Conservation (phyloP, 257 asterid genomes). For the Rubia yunnanensis region DNA sequence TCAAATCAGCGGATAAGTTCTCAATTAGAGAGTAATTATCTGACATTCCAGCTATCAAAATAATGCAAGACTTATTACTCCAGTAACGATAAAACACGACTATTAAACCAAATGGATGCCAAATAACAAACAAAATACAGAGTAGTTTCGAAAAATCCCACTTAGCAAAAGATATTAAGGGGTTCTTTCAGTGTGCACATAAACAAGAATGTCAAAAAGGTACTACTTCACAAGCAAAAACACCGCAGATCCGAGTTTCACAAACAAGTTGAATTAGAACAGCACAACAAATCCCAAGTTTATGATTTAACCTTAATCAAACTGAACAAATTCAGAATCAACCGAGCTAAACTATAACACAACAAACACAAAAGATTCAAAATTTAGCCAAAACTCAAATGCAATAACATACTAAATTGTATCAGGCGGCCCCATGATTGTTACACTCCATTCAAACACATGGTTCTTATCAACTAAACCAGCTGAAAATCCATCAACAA, state of each 20-base stretch:
- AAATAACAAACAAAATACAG: background rate
- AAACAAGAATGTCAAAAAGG: too few species aligned
- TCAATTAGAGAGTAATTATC: too few species aligned
- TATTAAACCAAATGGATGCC: background rate
- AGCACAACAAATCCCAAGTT: too few species aligned
- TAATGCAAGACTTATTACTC: background rate
- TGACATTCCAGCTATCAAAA: too few species aligned
- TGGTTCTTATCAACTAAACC: conserved; percentile 67
- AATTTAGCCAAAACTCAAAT: background rate
- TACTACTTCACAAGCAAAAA: too few species aligned
- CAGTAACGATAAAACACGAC: background rate
- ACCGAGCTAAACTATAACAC: background rate
- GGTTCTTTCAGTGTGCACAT: too few species aligned
- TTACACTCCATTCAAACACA: conserved; percentile 78
- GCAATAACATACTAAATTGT: conserved; percentile 29
- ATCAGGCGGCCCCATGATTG: conserved; percentile 80
- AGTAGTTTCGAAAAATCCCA: background rate
- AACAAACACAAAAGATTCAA: background rate
- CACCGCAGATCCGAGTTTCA: background rate
- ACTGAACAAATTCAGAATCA: background rate
- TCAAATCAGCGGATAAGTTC: background rate
- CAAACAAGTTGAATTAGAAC: too few species aligned
- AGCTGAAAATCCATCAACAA: conserved; percentile 81
- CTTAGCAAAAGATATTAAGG: background rate
- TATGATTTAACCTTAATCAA: background rate